These are phyloP conservation scores for Tetrapisispora namnaoensis DNA, from an alignment of 805 yeast species.

Conservation along the genomic window DNA sequence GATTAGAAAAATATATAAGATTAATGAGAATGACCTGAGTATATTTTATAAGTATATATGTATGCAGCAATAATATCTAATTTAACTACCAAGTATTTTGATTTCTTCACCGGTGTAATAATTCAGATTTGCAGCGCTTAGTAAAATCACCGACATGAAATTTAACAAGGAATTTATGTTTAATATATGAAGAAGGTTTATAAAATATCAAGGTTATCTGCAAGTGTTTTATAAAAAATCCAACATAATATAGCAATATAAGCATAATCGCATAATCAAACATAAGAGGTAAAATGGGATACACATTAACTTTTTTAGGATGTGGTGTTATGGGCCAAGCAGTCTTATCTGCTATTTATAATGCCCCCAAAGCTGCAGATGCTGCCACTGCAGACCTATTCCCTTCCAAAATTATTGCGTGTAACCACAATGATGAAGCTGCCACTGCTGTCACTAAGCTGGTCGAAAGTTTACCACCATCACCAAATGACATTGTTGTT, in stretches of 20 bases:
- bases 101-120: too few species aligned
- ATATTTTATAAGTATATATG: too few species aligned
- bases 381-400: slow-evolving; percentile 31
- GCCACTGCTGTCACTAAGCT: slow-evolving; percentile 41
- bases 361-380: slow-evolving; percentile 21
- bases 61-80: too few species aligned
- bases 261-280: background rate
- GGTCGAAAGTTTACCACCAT: slow-evolving; percentile 37
- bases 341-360: slow-evolving; percentile 55
- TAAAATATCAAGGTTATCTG: too few species aligned
- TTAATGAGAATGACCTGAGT: too few species aligned
- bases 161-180: background rate
- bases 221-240: too few species aligned
- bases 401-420: slow-evolving; percentile 69
- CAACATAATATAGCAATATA: too few species aligned
- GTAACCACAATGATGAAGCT: slow-evolving; percentile 41
- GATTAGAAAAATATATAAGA: background rate
- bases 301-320: slow-evolving; percentile 73
- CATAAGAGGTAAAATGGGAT: slow-evolving; percentile 19
- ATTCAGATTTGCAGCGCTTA: background rate
- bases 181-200: too few species aligned
- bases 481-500: slow-evolving; percentile 37
- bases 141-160: background rate
- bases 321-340: slow-evolving; percentile 97
- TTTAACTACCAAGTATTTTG: too few species aligned